These are phyloP conservation scores for Scutellaria galericulata DNA, from an alignment of 257 asterid genomes.

Conservation along the genomic window DNA sequence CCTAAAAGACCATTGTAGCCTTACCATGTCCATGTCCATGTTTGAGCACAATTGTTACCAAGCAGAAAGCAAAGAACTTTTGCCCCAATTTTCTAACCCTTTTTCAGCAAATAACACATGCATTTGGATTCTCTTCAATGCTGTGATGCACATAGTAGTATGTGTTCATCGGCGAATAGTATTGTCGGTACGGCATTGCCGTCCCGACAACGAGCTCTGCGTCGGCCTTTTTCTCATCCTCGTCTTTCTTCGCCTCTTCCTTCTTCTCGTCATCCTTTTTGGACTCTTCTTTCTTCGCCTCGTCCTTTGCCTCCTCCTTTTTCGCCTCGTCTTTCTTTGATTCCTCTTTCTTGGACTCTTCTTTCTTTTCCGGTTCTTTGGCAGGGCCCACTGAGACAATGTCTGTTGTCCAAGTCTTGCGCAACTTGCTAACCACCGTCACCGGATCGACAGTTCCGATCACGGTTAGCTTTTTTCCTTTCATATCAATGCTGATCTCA, in stretches of 20 bases:
- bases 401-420: constrained; percentile 57
- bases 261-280: constrained; percentile 40
- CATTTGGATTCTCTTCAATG: constrained; percentile 77
- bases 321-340: constrained; percentile 44
- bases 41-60: constrained; percentile 14
- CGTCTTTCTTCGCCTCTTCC: constrained; percentile 41
- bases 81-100: neutral
- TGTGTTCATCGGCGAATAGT: constrained; percentile 55
- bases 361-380: constrained; percentile 53
- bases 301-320: constrained; percentile 40
- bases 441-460: constrained; percentile 66
- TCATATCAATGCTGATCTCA: constrained; percentile 59
- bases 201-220: constrained; percentile 36
- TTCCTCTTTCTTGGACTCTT: constrained; percentile 54
- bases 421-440: constrained; percentile 56
- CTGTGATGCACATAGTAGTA: constrained; percentile 56
- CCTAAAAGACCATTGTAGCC: constrained; percentile 28
- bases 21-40: constrained; percentile 17
- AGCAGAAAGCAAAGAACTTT: neutral
- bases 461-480: constrained; percentile 51
- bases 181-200: constrained; percentile 50
- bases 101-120: constrained; percentile 47
- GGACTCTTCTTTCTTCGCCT: constrained; percentile 44
- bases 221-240: constrained; percentile 37
- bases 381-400: constrained; percentile 56